Conservation (phyloP, 2,329 filamentous ascomycete species). For the Harringtonia lauricola region DNA sequence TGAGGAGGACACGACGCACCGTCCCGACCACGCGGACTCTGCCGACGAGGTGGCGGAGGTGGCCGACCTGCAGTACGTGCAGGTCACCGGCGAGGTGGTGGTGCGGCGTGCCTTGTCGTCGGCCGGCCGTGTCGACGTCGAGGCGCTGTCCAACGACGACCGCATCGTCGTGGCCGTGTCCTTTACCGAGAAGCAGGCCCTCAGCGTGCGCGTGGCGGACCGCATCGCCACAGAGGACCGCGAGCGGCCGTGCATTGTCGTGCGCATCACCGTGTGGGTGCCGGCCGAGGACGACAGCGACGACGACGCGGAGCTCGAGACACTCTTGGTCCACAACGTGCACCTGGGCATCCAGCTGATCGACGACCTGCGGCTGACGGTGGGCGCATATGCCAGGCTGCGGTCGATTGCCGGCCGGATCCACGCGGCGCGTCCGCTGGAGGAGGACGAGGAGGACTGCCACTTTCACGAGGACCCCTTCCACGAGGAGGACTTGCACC, state of each 20-base stretch:
- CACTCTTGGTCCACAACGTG: conserved; percentile 23
- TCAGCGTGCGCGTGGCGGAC: conserved; percentile 20
- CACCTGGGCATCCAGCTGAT: conserved; percentile 29
- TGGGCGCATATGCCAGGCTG: conserved; percentile 19
- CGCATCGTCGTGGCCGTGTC: conserved; percentile 22
- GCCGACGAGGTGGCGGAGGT: conserved; percentile 5
- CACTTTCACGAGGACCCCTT: conserved; percentile 13
- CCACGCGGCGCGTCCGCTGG: conserved; percentile 18
- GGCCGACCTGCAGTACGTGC: too few species aligned
- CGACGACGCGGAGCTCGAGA: conserved; percentile 18
- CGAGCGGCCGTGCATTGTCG: conserved; percentile 31
- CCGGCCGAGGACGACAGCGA: conserved; percentile 19
- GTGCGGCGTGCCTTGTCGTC: conserved; percentile 21
- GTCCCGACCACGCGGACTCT: conserved; percentile 1
- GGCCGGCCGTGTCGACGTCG: conserved; percentile 16
- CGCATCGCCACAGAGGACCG: neutral
- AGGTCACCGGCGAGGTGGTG: conserved; percentile 25
- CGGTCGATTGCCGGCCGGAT: conserved; percentile 28
- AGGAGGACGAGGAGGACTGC: conserved; percentile 5
- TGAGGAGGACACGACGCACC: conserved; percentile 22
- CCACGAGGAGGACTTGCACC: conserved; percentile 1
- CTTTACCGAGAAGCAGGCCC: conserved; percentile 23
- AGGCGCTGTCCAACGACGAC: conserved; percentile 34
- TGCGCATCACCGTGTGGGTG: conserved; percentile 35
- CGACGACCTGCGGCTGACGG: conserved; percentile 26